Conservation (phyloP, 192 early-diverging fungal genomes). For the Chytriomyces sp. region DNA sequence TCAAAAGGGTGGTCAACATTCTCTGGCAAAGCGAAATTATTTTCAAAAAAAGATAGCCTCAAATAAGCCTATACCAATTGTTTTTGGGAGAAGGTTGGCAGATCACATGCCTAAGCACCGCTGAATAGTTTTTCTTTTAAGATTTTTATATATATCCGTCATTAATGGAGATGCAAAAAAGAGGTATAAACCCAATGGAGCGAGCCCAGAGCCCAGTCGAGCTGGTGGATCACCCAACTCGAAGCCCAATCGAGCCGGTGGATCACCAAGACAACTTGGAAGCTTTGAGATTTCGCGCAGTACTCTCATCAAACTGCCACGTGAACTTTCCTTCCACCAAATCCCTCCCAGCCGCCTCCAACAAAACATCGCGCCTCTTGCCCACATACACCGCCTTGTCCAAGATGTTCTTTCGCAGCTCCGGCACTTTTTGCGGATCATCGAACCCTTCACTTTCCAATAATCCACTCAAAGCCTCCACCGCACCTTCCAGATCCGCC, state of each 20-base stretch:
- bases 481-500: slow-evolving; percentile 92
- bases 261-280: not conserved
- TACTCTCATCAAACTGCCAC: slow-evolving; percentile 37
- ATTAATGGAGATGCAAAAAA: not conserved
- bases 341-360: slow-evolving; percentile 86
- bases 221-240: not conserved
- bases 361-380: slow-evolving; percentile 79
- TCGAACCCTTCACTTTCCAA: slow-evolving; percentile 75
- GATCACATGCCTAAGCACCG: not conserved
- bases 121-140: not conserved
- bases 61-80: too few species aligned
- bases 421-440: slow-evolving; percentile 47
- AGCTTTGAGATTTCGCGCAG: not conserved
- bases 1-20: too few species aligned
- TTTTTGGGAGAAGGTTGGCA: too few species aligned
- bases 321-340: slow-evolving; percentile 81
- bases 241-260: not conserved
- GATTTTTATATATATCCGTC: not conserved
- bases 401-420: slow-evolving; percentile 80
- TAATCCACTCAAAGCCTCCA: slow-evolving; percentile 87
- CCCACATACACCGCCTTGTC: slow-evolving; percentile 92
- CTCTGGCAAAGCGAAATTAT: too few species aligned
- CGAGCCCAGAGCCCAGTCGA: not conserved
- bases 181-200: not conserved
- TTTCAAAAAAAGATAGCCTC: too few species aligned